phyloP scores from a whole-genome alignment of 1,284 basidiomycete genomes.

The Cryptococcus sp. region DNA sequence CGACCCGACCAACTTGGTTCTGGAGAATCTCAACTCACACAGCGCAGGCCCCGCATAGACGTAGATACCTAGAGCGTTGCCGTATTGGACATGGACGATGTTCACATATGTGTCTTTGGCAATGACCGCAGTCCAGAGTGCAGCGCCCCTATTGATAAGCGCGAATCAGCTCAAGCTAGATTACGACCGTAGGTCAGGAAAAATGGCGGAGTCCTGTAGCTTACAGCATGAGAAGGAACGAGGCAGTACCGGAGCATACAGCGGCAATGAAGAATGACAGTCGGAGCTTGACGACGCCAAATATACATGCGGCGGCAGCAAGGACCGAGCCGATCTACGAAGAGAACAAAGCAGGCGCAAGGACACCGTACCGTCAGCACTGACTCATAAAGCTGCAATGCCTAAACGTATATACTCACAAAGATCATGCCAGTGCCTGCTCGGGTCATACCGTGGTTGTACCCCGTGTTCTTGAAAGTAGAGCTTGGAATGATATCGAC shows the following conservation, averaged over 20 bases:
- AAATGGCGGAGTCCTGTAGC: constrained; percentile 10
- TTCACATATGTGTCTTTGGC: constrained; percentile 43
- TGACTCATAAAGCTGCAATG: no score
- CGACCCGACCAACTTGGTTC: background rate
- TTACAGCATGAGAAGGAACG: constrained; percentile 45
- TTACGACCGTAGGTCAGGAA: background rate
- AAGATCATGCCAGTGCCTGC: constrained; percentile 48
- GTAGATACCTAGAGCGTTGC: constrained; percentile 37
- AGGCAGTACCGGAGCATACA: constrained; percentile 33
- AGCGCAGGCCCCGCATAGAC: constrained; percentile 42
- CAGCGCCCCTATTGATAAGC: constrained; percentile 41
- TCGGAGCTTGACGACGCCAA: constrained; percentile 47
- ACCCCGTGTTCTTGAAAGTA: constrained; percentile 39
- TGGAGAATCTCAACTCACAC: constrained; percentile 33
- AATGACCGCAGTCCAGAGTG: constrained; percentile 51
- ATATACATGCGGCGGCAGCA: constrained; percentile 41
- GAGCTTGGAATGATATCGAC: constrained; percentile 33
- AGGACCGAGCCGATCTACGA: constrained; percentile 41
- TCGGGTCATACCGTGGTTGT: constrained; percentile 37
- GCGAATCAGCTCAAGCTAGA: background rate
- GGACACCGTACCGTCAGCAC: no score
- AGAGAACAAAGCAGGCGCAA: background rate
- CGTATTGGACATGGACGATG: constrained; percentile 37
- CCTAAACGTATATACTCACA: no score
- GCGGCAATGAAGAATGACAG: constrained; percentile 49